These are phyloP conservation scores for Mortierella sp. DNA, from an alignment of 371 early-diverging fungal genomes.

Conservation along the genomic window DNA sequence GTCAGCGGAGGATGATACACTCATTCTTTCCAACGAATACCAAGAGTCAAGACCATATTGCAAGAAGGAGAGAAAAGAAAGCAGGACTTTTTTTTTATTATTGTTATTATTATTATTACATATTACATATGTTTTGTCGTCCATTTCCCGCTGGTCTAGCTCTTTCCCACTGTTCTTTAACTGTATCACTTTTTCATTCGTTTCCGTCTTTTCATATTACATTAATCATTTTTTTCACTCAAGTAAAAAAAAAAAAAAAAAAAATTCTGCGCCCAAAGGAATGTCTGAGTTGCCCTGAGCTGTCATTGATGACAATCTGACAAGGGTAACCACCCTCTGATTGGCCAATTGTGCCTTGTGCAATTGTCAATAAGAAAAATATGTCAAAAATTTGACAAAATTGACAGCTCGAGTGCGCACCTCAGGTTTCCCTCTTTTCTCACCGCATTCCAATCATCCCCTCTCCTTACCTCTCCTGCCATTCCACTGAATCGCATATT, in stretches of 20 bases:
- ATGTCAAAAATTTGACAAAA: conserved; percentile 6
- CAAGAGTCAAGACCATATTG: conserved; percentile 4
- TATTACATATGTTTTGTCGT: not conserved
- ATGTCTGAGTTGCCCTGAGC: no score
- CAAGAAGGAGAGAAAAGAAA: conserved; percentile 17
- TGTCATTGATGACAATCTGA: not conserved
- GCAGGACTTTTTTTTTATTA: conserved; percentile 14
- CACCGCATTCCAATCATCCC: not conserved
- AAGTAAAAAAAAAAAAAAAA: not conserved
- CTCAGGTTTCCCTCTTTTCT: no score
- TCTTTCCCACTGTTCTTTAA: not conserved
- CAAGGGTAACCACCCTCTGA: not conserved
- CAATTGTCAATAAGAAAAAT: conserved; percentile 8
- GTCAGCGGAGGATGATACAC: not conserved
- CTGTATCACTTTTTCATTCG: not conserved
- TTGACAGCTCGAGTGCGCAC: not conserved
- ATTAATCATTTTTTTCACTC: not conserved
- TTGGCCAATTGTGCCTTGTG: not conserved
- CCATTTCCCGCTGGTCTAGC: not conserved
- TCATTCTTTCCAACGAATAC: conserved; percentile 13
- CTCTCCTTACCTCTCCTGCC: not conserved
- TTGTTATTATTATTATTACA: not conserved
- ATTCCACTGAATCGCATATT: not conserved
- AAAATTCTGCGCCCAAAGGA: not conserved
- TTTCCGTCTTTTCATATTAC: not conserved